Evolutionary conservation across 2,329 filamentous ascomycete species (phyloP), one percentile per base, ranked within the genome.

Genomic region (Ophiostoma piceae): DNA sequence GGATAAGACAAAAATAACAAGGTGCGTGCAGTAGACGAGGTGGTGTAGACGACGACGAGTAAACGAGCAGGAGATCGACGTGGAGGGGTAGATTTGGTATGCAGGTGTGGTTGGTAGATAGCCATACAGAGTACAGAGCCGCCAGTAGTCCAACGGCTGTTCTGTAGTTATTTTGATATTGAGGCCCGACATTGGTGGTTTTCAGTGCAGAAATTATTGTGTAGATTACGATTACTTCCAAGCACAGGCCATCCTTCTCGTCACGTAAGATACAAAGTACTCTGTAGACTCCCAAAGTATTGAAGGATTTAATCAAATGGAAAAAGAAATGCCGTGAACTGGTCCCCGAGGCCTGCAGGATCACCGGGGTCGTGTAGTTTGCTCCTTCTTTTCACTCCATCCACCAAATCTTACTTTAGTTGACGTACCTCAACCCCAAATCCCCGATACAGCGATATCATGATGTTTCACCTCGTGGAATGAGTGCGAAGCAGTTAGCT

Each of bases 51-150:
- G 51, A 26, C n/a, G 51, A 57, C 51, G 51, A 29, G 11, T 57
- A 26, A 57, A 22, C 51, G 51, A 57, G 51, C 51, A 57, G 51
- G 22, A 26, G 51, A 57, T 57, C 51, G 51, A 57, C 51, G 51
- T 57, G 51, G 51, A 57, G 51, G 51, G 51, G 51, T 57, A 22
- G 51, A 12, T 47, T 47, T 19, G 19, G 4, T 47, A 47, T n/a
- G 43, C 16, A 57, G 51, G 51, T 26, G 51, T 14, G 51, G 16
- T 47, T 47, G 5, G 7, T 47, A 47, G 16, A 47, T 41, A 14
- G 39, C 11, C 39, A 41, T 35, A 35, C 35, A 35, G 35, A 35
- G 35, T 29, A 29, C 26, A 29, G 26, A 29, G 26, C 26, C 26
- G 26, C 26, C 26, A 29, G 26, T 43, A 19, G 41, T 43, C 16